Conservation (phyloP, 2,329 filamentous ascomycete species). For the Diaporthe destruens region DNA sequence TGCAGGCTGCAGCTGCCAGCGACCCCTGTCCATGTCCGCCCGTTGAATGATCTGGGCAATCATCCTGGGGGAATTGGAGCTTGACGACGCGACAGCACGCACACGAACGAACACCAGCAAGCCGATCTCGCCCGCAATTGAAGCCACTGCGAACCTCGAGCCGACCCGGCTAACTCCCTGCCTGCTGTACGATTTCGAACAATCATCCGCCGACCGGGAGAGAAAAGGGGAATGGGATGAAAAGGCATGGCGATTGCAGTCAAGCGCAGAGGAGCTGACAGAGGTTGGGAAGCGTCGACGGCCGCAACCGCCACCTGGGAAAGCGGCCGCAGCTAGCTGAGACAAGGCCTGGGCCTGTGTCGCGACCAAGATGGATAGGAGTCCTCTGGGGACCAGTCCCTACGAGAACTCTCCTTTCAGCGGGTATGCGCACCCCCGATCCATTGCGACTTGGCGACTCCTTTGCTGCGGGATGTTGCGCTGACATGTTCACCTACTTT, state of each 20-base stretch:
- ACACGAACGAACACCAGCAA: background rate
- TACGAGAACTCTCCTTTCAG: constrained; percentile 38
- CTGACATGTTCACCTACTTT: constrained; percentile 1
- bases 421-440: constrained; percentile 31
- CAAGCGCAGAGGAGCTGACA: constrained; percentile 36
- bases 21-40: constrained; percentile 29
- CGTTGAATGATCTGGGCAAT: background rate
- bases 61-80: constrained; percentile 20
- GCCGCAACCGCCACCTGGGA: constrained; percentile 13
- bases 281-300: constrained; percentile 38
- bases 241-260: constrained; percentile 35
- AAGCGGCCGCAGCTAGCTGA: constrained; percentile 3
- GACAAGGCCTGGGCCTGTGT: background rate
- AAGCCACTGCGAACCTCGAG: background rate
- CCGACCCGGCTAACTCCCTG: background rate
- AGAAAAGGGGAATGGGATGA: constrained; percentile 14
- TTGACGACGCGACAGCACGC: constrained; percentile 11
- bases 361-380: constrained; percentile 27
- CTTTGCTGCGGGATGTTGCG: background rate
- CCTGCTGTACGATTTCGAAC: background rate
- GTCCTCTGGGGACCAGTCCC: constrained; percentile 31
- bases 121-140: background rate
- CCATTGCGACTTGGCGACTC: background rate
- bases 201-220: background rate
- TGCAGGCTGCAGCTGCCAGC: constrained; percentile 30